Base-by-base conservation (phyloP, 139 green algal genomes). In the Astrephomene gubernaculifera region DNA sequence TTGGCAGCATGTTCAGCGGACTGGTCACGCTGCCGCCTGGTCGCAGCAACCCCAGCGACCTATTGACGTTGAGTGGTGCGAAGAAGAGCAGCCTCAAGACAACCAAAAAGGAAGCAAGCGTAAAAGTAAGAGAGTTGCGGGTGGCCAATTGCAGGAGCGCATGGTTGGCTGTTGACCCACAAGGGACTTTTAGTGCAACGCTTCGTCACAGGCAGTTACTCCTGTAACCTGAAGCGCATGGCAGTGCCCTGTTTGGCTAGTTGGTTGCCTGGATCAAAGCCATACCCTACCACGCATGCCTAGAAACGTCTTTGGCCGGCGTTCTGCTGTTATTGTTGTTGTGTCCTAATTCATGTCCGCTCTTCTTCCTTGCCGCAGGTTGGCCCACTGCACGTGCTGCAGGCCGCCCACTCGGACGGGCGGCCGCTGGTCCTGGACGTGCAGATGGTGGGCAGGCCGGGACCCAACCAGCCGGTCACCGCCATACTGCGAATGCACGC, bases 51-150 rank as follows among this genome's bases (percentile, higher is more conserved):
- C 49, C 74, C 1, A 22, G 4, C 22, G 63, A 64, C 44, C 44
- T 84, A 43, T 43, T 84, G 43, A 63, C 63, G 7, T 44, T 63
- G 63, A 31, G 63, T 43, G 44, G 60, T 43, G 44, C 41, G 43
- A 84, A 84, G 63, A 84, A 84, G 78, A 84, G 78, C 78, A 84
- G 33, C 43, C 78, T 84, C 78, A 84, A 84, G 60, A 45, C 63
- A 17, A 74, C 38, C 3, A 60, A 71, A 22, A 84, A 74, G 31
- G 78, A 84, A 25, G 35, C 33, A 7, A 29, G 31, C n/a, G 41
- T 75, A 9, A 84, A 84, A 44, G 76, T 83, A n/a, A 29, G 70
- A 7, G 2, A 24, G 3, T 22, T 72, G 14, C 14, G 14, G 14
- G 14, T 57, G 49, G 14, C 14, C 17, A 57, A 12, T 17, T 12